A percentile compares a stretch with the other conserved stretches of the same genome.
phyloP scores from a whole-genome alignment of 2,329 filamentous ascomycete species.

The Penicillium verrucosum region DNA sequence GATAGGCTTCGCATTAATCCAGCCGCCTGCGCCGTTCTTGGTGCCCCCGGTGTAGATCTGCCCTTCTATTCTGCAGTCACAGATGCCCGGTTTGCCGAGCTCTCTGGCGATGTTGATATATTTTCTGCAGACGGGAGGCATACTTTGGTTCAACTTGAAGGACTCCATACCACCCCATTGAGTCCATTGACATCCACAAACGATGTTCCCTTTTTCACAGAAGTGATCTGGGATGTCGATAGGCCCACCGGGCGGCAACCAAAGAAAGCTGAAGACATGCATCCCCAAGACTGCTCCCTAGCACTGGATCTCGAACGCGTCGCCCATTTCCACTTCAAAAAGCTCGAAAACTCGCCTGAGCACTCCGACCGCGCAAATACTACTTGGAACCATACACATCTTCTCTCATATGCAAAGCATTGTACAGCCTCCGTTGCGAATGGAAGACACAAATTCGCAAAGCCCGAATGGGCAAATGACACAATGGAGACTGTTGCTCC shows the following conservation, averaged over 20 bases:
- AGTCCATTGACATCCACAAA: constrained; percentile 12
- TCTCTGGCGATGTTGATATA: constrained; percentile 27
- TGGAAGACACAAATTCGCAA: constrained; percentile 10
- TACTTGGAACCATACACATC: constrained; percentile 9
- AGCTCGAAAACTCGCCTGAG: neutral
- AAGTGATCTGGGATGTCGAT: constrained; percentile 20
- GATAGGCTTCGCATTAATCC: constrained; percentile 20
- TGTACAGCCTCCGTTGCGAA: constrained; percentile 10
- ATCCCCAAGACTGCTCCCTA: neutral
- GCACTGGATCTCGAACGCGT: constrained; percentile 17
- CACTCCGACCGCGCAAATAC: neutral
- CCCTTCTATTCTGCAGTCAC: constrained; percentile 20
- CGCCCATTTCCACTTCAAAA: constrained; percentile 20
- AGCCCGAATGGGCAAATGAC: constrained; percentile 13
- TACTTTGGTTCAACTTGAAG: constrained; percentile 21
- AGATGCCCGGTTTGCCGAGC: constrained; percentile 11
- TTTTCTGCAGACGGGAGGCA: constrained; percentile 14
- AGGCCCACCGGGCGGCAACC: neutral
- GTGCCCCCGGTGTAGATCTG: constrained; percentile 9
- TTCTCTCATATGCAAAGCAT: constrained; percentile 15
- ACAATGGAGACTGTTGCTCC: constrained; percentile 5
- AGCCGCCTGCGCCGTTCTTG: neutral
- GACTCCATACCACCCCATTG: constrained; percentile 22
- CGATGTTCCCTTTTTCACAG: constrained; percentile 21
- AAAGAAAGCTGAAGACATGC: neutral